Evolutionary conservation across 805 yeast species (phyloP), one percentile per base, ranked within the genome.

Genomic region (Metahyphopichia silvanorum): DNA sequence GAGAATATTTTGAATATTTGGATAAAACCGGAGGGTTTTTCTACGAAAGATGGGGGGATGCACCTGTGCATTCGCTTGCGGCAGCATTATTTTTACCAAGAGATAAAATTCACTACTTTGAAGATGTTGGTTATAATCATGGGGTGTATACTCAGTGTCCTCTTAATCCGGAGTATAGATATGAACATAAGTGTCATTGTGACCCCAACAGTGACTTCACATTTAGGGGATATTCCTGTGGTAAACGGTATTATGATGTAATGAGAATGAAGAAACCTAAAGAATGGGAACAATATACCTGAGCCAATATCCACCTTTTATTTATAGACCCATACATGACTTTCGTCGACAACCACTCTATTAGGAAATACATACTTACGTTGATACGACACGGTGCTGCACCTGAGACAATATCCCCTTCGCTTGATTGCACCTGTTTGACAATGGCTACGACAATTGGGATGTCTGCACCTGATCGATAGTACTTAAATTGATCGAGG

Each of bases 41-140:
- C 62, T 84, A 84, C 57, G 84, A 81, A 63, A 71, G 93, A 55
- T 82, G 91, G 93, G 91, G 93, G 48, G 93, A 84, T 57, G 93
- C 89, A 17, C 93, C 93, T 17, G 80, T 83, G 27, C 95, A 86
- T 58, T 82, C 93, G 9, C 79, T 86, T 49, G 95, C 91, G 22
- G 95, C 86, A 13, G 68, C 94, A 6, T 63, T 86, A 43, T 82
- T 86, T 65, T 53, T 85, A 58, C 78, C 82, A 34, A 76, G 74
- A 56, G 77, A 75, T 42, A 66, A 79, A 51, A 63, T 86, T 34
- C 94, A 85, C 51, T 37, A 80, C 68, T 86, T 86, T 55, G 80
- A 74, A 36, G 93, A 84, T 47, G 72, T 84, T 38, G 93, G 93
- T 29, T 85, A 85, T 60, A 80, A 55, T 62, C 94, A 85, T 53